These are phyloP conservation scores for Lupinus albus DNA, from an alignment of 306 rosid genomes.

Conservation along the genomic window DNA sequence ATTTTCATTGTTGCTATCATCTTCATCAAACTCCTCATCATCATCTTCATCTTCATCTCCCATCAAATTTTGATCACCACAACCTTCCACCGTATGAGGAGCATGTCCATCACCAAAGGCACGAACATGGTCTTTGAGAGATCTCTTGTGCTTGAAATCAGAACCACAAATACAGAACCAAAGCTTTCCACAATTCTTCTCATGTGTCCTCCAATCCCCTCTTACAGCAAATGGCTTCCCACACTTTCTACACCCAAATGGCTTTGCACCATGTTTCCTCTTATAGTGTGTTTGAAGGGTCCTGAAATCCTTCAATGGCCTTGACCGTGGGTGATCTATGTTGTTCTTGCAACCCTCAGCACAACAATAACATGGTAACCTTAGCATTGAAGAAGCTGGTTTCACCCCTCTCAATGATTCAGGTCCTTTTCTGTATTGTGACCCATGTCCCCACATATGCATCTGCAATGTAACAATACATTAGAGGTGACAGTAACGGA, in stretches of 20 bases:
- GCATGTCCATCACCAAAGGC: conserved; percentile 87
- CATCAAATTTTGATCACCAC: conserved; percentile 36
- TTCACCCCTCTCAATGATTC: conserved; percentile 82
- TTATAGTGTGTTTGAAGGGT: conserved; percentile 95
- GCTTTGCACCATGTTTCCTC: conserved; percentile 89
- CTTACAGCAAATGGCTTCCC: conserved; percentile 82
- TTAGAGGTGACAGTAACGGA: neutral
- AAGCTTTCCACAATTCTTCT: conserved; percentile 92
- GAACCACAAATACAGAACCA: conserved; percentile 98
- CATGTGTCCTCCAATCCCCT: conserved; percentile 97
- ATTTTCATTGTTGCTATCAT: conserved; percentile 28
- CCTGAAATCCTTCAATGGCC: conserved; percentile 84
- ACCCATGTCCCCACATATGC: conserved; percentile 99
- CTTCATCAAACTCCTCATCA: conserved; percentile 41
- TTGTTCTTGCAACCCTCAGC: conserved; percentile 92
- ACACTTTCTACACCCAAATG: conserved; percentile 82
- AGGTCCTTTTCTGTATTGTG: conserved; percentile 88
- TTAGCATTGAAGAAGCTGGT: conserved; percentile 70
- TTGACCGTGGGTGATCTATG: conserved; percentile 80
- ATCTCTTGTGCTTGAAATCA: conserved; percentile 91
- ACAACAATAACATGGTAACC: conserved; percentile 92
- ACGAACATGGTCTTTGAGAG: conserved; percentile 84
- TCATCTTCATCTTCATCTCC: conserved; percentile 50
- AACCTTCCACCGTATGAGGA: conserved; percentile 63
- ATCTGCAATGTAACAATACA: conserved; percentile 49